Evolutionary conservation across 179 eudicot species (phyloP), one percentile per base, ranked within the genome.

Genomic region (Monotropa hypopitys): DNA sequence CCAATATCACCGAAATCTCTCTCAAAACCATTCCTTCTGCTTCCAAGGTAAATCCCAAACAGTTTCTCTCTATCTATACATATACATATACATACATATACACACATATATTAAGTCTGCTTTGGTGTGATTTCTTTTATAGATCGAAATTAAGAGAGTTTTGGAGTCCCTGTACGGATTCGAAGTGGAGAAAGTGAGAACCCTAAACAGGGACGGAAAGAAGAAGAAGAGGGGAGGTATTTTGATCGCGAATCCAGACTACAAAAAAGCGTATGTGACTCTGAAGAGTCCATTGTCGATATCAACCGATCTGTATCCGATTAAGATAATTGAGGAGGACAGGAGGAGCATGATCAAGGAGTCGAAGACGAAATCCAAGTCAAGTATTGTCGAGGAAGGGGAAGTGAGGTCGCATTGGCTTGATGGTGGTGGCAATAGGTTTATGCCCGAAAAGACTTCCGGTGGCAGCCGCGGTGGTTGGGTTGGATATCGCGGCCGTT

Each of bases 21-120:
- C 94, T 92, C 86, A 94, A 94, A 88, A 94, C 98, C 83, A 89
- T 94, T 78, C 96, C 96, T 79, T 91, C 93, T 56, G 93, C 96
- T 75, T 70, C 96, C 80, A 91, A 90, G 91, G 91, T 90, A 59
- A 10, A 26, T 38, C 11, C 57, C 72, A 45, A 16, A 69, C 33
- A 53, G 20, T 16, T 5, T 35, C 46, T 56, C 23, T 26, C 61
- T 59, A 7, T 33, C 0, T 35, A n/a, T 51, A 45, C 28, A 15
- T 28, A 67, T 49, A n/a, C 28, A 5, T 49, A n/a, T 28, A 26
- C 33, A 12, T 61, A 5, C 21, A 2, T 47, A 49, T 67, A 7
- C 28, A 3, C 23, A 50, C 3, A 1, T 13, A 53, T 42, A 42
- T 51, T 11, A 10, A 7, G 7, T n/a, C 32, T 28, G 20, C 35